Conservation (phyloP, 2,329 filamentous ascomycete species). For the Fusarium longipes region DNA sequence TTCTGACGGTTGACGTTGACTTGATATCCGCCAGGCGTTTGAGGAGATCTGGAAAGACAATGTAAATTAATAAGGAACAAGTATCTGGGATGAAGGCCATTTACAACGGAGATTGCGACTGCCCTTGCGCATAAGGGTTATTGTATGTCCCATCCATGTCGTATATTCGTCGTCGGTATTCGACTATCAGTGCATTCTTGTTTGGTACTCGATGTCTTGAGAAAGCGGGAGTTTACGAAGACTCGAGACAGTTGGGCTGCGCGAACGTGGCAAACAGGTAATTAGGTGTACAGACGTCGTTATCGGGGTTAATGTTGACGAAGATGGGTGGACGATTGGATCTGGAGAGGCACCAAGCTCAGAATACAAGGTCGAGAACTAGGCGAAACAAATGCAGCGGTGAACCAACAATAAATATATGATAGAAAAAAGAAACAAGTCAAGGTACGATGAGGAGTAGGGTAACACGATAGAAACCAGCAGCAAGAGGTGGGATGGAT, state of each 20-base stretch:
- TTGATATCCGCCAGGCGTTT: constrained; percentile 67
- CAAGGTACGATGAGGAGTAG: constrained; percentile 6
- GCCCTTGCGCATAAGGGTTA: constrained; percentile 46
- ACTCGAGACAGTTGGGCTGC: constrained; percentile 14
- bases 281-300: constrained; percentile 29
- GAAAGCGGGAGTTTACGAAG: constrained; percentile 7
- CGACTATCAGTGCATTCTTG: constrained; percentile 44
- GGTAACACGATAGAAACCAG: constrained; percentile 9
- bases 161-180: constrained; percentile 27
- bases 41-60: constrained; percentile 44
- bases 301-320: constrained; percentile 28
- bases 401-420: constrained; percentile 13
- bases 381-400: constrained; percentile 10
- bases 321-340: constrained; percentile 24
- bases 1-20: constrained; percentile 89
- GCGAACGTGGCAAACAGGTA: constrained; percentile 11
- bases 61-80: constrained; percentile 23
- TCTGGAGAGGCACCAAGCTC: constrained; percentile 27
- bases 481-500: constrained; percentile 15
- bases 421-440: constrained; percentile 23
- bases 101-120: constrained; percentile 47
- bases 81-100: background rate
- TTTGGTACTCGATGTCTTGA: background rate
- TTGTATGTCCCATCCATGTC: constrained; percentile 49
- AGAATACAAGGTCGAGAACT: constrained; percentile 27